Evolutionary conservation across 768 basidiomycete genomes (phyloP).

Genomic region (Dendrothele bispora): DNA sequence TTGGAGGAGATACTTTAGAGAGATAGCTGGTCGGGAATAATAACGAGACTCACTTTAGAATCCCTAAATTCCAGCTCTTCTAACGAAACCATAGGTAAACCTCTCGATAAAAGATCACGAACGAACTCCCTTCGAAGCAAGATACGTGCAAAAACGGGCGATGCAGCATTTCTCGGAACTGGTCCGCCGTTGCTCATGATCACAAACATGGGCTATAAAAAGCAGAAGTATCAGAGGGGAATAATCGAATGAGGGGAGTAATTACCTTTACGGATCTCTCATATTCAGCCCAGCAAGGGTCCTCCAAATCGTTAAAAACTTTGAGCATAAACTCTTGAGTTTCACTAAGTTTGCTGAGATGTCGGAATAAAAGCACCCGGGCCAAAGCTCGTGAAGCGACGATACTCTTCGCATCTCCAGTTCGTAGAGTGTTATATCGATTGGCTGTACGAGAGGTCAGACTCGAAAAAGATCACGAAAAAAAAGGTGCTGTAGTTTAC

Average conservation of each 20-base stretch:
- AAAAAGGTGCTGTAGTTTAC: slow-evolving; percentile 26
- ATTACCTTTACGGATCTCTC: slow-evolving; percentile 39
- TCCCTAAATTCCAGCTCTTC: slow-evolving; percentile 59
- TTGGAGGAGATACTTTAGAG: not conserved
- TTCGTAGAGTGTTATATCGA: slow-evolving; percentile 40
- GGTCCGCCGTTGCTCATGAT: slow-evolving; percentile 56
- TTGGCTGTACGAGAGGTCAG: slow-evolving; percentile 32
- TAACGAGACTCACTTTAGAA: slow-evolving; percentile 46
- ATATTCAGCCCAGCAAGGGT: slow-evolving; percentile 51
- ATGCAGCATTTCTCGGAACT: slow-evolving; percentile 10
- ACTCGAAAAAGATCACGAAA: not conserved
- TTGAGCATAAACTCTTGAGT: slow-evolving; percentile 39
- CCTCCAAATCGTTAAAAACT: slow-evolving; percentile 43
- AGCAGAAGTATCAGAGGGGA: slow-evolving; percentile 11
- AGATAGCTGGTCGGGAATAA: not conserved
- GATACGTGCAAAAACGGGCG: slow-evolving; percentile 23
- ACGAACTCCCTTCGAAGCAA: slow-evolving; percentile 53
- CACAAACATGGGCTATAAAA: slow-evolving; percentile 66
- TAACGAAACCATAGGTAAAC: slow-evolving; percentile 51
- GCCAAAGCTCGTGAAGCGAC: slow-evolving; percentile 53
- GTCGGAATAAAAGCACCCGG: slow-evolving; percentile 48
- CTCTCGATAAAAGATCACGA: slow-evolving; percentile 45
- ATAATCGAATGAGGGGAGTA: not conserved
- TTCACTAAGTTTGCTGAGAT: slow-evolving; percentile 33
- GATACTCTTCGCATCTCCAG: slow-evolving; percentile 32